Evolutionary conservation across 2,329 filamentous ascomycete species (phyloP).

Genomic region (Curvularia hawaiiensis): DNA sequence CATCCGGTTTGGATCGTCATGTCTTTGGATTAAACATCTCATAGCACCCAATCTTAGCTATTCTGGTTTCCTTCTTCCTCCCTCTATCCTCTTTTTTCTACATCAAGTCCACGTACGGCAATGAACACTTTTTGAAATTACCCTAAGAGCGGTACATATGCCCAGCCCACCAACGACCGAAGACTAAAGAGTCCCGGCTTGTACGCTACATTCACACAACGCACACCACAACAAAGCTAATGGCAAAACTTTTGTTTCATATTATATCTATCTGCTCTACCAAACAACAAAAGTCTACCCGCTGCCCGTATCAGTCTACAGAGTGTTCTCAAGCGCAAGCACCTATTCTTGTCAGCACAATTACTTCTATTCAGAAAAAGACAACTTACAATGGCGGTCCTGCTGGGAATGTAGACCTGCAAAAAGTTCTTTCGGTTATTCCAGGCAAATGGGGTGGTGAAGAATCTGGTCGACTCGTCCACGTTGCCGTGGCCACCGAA

Average conservation of each 20-base stretch:
- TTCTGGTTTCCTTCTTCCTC: too few species aligned
- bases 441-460: constrained; percentile 90
- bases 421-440: constrained; percentile 88
- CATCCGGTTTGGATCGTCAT: too few species aligned
- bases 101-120: too few species aligned
- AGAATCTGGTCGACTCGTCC: constrained; percentile 82
- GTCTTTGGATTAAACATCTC: too few species aligned
- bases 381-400: constrained; percentile 75
- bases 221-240: too few species aligned
- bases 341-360: constrained; percentile 12
- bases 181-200: too few species aligned
- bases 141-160: too few species aligned
- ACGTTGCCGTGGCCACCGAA: constrained; percentile 83
- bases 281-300: constrained; percentile 1
- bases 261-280: not conserved
- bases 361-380: not conserved
- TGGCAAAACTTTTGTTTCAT: not conserved
- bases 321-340: constrained; percentile 36
- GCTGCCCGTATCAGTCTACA: constrained; percentile 17
- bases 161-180: too few species aligned
- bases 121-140: too few species aligned
- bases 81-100: too few species aligned
- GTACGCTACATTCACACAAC: too few species aligned
- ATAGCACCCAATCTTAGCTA: too few species aligned
- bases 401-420: constrained; percentile 85